These are phyloP conservation scores for Phoenix dactylifera DNA, from an alignment of 176 grass and related monocot species.

Conservation along the genomic window DNA sequence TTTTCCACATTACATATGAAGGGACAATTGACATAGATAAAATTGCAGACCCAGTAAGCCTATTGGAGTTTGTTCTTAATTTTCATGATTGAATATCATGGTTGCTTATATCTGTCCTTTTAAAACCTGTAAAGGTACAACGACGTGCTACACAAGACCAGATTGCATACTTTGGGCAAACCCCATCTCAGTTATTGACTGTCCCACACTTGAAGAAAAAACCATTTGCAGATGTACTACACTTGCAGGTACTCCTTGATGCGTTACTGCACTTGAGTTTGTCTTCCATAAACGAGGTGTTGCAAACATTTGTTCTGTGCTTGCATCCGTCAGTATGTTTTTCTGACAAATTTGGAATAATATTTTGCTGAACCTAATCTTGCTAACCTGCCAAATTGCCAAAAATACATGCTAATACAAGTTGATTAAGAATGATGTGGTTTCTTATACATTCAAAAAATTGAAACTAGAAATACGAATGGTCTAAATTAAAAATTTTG, in stretches of 20 bases:
- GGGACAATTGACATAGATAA: conserved; percentile 96
- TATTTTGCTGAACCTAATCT: no score
- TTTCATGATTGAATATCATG: neutral
- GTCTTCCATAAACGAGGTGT: no score
- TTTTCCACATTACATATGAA: conserved; percentile 99
- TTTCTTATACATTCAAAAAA: no score
- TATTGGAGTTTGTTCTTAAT: conserved; percentile 9
- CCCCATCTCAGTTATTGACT: conserved; percentile 79
- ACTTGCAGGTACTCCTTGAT: conserved; percentile 64
- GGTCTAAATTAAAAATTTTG: no score
- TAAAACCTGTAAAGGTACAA: conserved; percentile 59
- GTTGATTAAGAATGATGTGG: no score
- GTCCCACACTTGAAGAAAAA: conserved; percentile 74
- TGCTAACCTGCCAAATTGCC: no score
- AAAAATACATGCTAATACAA: no score
- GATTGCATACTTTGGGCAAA: conserved; percentile 98
- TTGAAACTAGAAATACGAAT: no score
- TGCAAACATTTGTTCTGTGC: no score
- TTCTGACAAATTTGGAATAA: no score
- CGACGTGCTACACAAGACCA: conserved; percentile 90
- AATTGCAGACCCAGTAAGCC: conserved; percentile 83
- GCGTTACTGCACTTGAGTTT: neutral
- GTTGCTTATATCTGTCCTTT: conserved; percentile 10
- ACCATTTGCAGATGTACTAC: conserved; percentile 68
- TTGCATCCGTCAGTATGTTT: no score